phyloP scores from a whole-genome alignment of 148 eudicot species.

The Silene uniflora region DNA sequence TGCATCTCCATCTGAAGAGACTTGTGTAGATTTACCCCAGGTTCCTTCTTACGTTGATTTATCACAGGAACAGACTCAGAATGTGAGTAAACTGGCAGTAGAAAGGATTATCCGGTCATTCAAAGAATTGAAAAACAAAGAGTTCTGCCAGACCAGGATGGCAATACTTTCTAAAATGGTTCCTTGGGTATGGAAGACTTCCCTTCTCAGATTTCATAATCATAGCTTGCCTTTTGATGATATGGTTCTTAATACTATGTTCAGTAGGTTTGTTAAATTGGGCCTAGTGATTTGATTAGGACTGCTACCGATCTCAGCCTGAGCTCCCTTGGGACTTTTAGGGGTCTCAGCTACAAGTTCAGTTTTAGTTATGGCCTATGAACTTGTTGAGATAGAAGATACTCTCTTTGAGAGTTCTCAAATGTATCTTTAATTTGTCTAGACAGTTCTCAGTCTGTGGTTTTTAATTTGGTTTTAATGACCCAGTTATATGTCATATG shows the following conservation, averaged over 20 bases:
- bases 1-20: constrained; percentile 45
- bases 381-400: background rate
- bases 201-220: constrained; percentile 18
- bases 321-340: background rate
- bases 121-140: constrained; percentile 42
- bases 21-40: constrained; percentile 51
- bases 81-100: constrained; percentile 48
- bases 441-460: background rate
- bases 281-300: background rate
- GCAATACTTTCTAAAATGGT: constrained; percentile 79
- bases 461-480: background rate
- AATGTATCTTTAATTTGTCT: background rate
- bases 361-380: background rate
- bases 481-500: background rate
- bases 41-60: constrained; percentile 62
- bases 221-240: constrained; percentile 11
- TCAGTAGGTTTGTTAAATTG: constrained; percentile 10
- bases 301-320: background rate
- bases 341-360: background rate
- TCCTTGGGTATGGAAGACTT: constrained; percentile 65
- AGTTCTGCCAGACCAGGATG: constrained; percentile 57
- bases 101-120: constrained; percentile 56
- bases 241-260: constrained; percentile 6
- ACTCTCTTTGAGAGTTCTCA: background rate
- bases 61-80: constrained; percentile 49